Evolutionary conservation across 495 filamentous ascomycete genomes (phyloP).

Genomic region (Annulohypoxylon nitens): DNA sequence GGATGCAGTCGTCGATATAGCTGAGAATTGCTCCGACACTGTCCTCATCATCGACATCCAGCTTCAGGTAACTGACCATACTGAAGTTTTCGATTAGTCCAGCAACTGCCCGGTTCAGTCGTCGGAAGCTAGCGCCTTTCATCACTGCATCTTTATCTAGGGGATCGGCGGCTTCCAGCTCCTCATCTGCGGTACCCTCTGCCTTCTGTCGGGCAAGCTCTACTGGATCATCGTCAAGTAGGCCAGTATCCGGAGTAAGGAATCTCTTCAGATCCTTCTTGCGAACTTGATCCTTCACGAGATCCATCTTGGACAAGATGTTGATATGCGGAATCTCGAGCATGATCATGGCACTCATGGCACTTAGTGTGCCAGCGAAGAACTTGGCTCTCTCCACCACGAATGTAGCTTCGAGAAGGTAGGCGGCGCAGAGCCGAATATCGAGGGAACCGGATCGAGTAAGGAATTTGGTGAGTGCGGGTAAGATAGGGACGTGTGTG

Average conservation of each 20-base stretch:
- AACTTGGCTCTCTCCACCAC: conserved; percentile 95
- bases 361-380: conserved; percentile 93
- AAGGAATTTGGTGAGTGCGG: conserved; percentile 84
- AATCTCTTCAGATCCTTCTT: conserved; percentile 89
- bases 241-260: conserved; percentile 80
- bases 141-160: conserved; percentile 74
- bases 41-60: conserved; percentile 93
- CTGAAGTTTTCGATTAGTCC: conserved; percentile 95
- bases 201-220: conserved; percentile 62
- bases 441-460: conserved; percentile 83
- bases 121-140: conserved; percentile 81
- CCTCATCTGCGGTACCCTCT: conserved; percentile 52
- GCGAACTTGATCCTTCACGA: conserved; percentile 84
- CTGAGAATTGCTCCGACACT: conserved; percentile 91
- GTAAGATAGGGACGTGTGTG: conserved; percentile 94
- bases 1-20: conserved; percentile 96
- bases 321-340: conserved; percentile 96
- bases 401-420: conserved; percentile 95
- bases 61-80: conserved; percentile 93
- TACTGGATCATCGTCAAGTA: conserved; percentile 78
- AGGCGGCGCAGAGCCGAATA: conserved; percentile 92
- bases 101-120: conserved; percentile 86
- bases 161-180: conserved; percentile 65
- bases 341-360: conserved; percentile 99
- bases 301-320: conserved; percentile 92